phyloP scores from a whole-genome alignment of 768 basidiomycete species.

The Crepidotus variabilis region DNA sequence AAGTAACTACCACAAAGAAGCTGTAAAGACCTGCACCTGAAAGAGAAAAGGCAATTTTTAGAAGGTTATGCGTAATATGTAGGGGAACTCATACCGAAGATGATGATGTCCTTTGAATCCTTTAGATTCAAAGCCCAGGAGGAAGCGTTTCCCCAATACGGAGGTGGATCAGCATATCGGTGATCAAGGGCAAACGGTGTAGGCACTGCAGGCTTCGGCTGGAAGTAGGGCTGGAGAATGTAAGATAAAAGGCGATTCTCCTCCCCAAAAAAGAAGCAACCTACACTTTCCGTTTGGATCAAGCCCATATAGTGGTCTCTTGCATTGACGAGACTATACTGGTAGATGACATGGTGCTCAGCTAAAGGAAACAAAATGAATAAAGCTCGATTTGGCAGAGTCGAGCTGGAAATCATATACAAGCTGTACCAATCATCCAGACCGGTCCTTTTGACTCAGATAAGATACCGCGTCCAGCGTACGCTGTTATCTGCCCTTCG shows the following conservation, averaged over 20 bases:
- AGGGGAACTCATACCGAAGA: slow-evolving; percentile 51
- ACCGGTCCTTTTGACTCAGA: slow-evolving; percentile 73
- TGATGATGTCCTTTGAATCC: slow-evolving; percentile 52
- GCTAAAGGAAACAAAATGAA: slow-evolving; percentile 28
- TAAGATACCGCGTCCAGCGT: slow-evolving; percentile 67
- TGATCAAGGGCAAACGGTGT: slow-evolving; percentile 46
- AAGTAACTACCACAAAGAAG: slow-evolving; percentile 2
- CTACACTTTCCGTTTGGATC: slow-evolving; percentile 71
- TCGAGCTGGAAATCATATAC: slow-evolving; percentile 13
- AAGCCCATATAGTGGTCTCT: slow-evolving; percentile 66
- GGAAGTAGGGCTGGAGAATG: slow-evolving; percentile 57
- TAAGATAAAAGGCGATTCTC: neutral
- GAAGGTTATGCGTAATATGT: neutral
- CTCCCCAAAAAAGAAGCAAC: slow-evolving; percentile 13
- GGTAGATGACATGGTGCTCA: slow-evolving; percentile 68
- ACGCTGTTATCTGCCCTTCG: slow-evolving; percentile 48
- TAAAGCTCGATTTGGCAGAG: neutral
- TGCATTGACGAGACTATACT: slow-evolving; percentile 62
- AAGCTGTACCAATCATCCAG: slow-evolving; percentile 73
- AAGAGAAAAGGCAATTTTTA: neutral
- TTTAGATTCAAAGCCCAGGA: slow-evolving; percentile 58
- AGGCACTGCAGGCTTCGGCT: slow-evolving; percentile 54
- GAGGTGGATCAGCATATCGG: slow-evolving; percentile 54
- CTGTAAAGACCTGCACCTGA: slow-evolving; percentile 63
- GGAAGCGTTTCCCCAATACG: slow-evolving; percentile 31